Conservation (phyloP, 306 rosid genomes). For the Dryas octopetala region DNA sequence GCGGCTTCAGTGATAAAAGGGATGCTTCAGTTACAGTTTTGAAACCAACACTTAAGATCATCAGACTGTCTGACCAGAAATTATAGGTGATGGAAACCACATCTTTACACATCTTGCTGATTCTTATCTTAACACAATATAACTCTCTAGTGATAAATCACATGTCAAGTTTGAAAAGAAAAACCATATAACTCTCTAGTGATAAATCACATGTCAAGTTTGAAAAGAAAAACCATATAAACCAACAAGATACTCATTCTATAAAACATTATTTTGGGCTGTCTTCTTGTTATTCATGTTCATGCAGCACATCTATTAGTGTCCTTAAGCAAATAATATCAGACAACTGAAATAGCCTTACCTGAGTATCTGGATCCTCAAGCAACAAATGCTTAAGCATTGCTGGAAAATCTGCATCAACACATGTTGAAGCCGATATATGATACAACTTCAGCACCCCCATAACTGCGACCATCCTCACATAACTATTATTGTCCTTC, state of each 20-base stretch:
- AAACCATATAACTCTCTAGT: not conserved
- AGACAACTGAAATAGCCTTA: slow-evolving; percentile 16
- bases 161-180: not conserved
- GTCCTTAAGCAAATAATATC: not conserved
- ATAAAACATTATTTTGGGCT: not conserved
- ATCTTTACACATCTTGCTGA: not conserved
- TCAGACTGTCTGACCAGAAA: not conserved
- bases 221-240: not conserved
- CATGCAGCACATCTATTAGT: not conserved
- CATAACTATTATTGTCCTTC: slow-evolving; percentile 85
- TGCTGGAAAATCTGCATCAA: slow-evolving; percentile 86
- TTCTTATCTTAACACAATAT: not conserved
- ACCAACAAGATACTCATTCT: not conserved
- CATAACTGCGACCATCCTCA: slow-evolving; percentile 82
- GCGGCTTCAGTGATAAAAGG: not conserved
- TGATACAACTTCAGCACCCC: slow-evolving; percentile 94
- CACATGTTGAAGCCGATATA: slow-evolving; percentile 87
- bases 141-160: not conserved
- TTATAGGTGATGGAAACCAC: not conserved
- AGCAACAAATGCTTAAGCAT: slow-evolving; percentile 86
- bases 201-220: not conserved
- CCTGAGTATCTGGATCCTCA: slow-evolving; percentile 90
- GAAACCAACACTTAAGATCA: not conserved
- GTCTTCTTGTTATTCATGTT: too few relatives aligned
- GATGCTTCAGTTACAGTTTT: not conserved